A percentile compares a stretch with the other conserved stretches of the same genome.
Evolutionary conservation across 2,329 filamentous ascomycete genomes (phyloP).

Genomic region (Delphinella strobiligena): DNA sequence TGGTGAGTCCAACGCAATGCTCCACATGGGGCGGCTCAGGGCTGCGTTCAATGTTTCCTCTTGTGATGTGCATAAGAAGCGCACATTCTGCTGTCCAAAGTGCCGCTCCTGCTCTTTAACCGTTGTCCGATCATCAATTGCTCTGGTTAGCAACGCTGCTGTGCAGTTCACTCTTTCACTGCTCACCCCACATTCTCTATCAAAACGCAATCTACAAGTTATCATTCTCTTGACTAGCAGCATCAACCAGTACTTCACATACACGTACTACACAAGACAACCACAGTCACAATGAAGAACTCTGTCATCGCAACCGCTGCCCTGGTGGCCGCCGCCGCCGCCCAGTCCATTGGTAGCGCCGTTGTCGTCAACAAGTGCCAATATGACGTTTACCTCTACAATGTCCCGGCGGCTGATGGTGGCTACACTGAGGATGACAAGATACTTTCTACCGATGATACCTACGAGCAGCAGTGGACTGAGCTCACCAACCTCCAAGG

Average conservation of each 20-base stretch:
- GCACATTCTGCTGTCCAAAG: slow-evolving; percentile 6
- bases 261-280: slow-evolving; percentile 7
- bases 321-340: slow-evolving; percentile 12
- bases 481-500: slow-evolving; percentile 20
- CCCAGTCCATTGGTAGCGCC: slow-evolving; percentile 14
- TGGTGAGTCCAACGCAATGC: slow-evolving; percentile 6
- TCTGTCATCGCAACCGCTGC: slow-evolving; percentile 17
- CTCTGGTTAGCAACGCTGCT: slow-evolving; percentile 22
- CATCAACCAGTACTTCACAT: neutral
- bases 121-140: slow-evolving; percentile 16
- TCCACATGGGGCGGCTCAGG: slow-evolving; percentile 10
- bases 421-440: slow-evolving; percentile 16
- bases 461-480: slow-evolving; percentile 22
- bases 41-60: slow-evolving; percentile 12
- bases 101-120: slow-evolving; percentile 9
- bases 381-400: slow-evolving; percentile 20
- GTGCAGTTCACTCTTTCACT: slow-evolving; percentile 22
- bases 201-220: slow-evolving; percentile 9
- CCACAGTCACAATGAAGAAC: slow-evolving; percentile 13
- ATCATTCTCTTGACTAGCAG: slow-evolving; percentile 14
- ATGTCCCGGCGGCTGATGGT: slow-evolving; percentile 17
- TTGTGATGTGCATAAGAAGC: slow-evolving; percentile 10
- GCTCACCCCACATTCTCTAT: slow-evolving; percentile 17
- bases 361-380: slow-evolving; percentile 21
- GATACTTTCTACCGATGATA: slow-evolving; percentile 15